Evolutionary conservation across 2,329 filamentous ascomycete species (phyloP), one percentile per base, ranked within the genome.

Genomic region (Ophiostoma tasmaniense): DNA sequence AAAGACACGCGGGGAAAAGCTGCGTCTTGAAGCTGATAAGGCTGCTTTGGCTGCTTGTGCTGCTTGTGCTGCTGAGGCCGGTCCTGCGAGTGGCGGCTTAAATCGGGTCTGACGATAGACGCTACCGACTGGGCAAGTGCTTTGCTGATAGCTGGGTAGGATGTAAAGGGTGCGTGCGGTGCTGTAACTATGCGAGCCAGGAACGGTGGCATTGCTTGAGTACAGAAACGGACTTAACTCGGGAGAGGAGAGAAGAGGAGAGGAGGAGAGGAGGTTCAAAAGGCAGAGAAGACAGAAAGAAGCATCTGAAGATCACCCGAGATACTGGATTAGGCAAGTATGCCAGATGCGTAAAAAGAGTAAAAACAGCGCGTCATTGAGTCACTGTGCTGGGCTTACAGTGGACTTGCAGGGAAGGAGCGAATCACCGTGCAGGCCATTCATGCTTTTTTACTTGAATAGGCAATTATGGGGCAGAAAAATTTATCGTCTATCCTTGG

Each of bases 31-130:
- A 20, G 25, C 59, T 64, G 59, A 64, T 64, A 64, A 64, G 59
- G 17, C 59, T 22, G 59, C 20, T 64, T 39, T 2, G 13, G 37
- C 11, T 39, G 37, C 10, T 13, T 39, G 1, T 39, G 37, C 11
- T 39, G 37, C 37, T 39, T 13, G 30, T 28, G 59, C 30, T 33
- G 30, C 20, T 11, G 30, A 11, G 30, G 17, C 30, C 17, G 59
- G 62, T 35, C n/a, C 22, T 65, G 33, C n/a, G 35, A 42, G 35
- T 65, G 69, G 68, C 71, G 69, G 67, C 61, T 72, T 70, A 71
- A 68, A 70, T 70, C 70, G 71, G 70, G 65, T 66, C 39, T 68
- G 64, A 66, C 33, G 37, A 69, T 64, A 52, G 66, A 50, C 69
- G 69, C 69, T 72, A 71, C 45, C 61, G 71, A 62, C 67, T 66